Evolutionary conservation across 192 early-diverging fungal genomes (phyloP), one percentile per base, ranked within the genome.

Genomic region (Pilobolus umbonatus): DNA sequence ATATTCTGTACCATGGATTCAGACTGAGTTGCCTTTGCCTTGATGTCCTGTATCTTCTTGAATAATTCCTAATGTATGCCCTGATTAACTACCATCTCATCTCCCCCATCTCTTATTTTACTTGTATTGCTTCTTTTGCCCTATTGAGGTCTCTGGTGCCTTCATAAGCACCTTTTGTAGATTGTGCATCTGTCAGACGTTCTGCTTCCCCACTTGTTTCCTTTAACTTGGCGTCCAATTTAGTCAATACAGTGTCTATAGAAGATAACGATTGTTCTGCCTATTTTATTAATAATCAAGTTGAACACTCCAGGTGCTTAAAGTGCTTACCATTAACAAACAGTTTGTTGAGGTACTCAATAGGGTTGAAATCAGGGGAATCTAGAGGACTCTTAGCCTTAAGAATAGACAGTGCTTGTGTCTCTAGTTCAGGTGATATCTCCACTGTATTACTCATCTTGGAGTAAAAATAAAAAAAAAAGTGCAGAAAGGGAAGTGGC

Each of bases 1-100:
- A 99, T 99, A 43, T 96, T 93, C 15, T 89, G 84, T 0, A 99
- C 94, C 80, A 88, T 88, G 14, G 81, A 72, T 49, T 96, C 94
- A 0, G 93, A 93, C 38, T 84, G 80, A 0, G 82, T 76, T 15
- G 96, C 91, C 67, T 93, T 89, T 45, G 84, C 75, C 48, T 88
- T 86, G 67, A 99, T 97, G 48, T 82, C 80, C 42, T 86, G 85
- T 15, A 96, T 91, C 25, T 84, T 83, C 12, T 77, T 73, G 72
- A 90, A 90, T 31, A 99, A 70, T 43, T 78, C 73, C 89, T 93
- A 68, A 35, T 48, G 9, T 5, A 46, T 49, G 17, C 1, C 48
- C 4, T 29, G 17, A 21, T 4, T 29, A 40, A 11, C 22, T 30
- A 11, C 19, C 39, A 17, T 42, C 4, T 42, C 14, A 42, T 17